Percentiles rank a stretch among this genome's conserved stretches.
Evolutionary conservation across 768 basidiomycete species (phyloP).

Genomic region (Macrocybe gigantea): DNA sequence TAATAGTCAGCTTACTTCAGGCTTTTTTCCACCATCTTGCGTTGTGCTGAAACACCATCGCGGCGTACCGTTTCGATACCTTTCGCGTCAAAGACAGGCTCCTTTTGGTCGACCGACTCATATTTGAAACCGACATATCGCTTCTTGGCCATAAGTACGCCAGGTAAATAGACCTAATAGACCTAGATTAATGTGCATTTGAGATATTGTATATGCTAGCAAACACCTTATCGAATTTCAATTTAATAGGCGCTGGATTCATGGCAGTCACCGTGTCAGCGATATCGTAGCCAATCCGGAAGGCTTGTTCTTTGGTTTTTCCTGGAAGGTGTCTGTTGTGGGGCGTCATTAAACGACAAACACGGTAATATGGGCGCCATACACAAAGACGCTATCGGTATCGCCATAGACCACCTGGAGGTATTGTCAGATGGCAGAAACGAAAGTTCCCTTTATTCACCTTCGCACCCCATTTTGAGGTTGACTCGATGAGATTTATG

Average conservation of each 20-base stretch:
- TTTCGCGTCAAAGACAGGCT: slow-evolving; percentile 89
- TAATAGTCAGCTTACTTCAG: slow-evolving; percentile 58
- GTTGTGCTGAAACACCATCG: slow-evolving; percentile 86
- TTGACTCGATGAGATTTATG: slow-evolving; percentile 69
- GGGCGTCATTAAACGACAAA: not conserved
- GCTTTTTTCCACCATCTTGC: slow-evolving; percentile 88
- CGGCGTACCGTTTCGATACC: slow-evolving; percentile 96
- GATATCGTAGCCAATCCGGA: slow-evolving; percentile 89
- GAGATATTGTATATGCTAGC: not conserved
- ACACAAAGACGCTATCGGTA: slow-evolving; percentile 92
- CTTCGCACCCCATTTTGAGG: slow-evolving; percentile 80
- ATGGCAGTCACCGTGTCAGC: slow-evolving; percentile 78
- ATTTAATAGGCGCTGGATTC: slow-evolving; percentile 89
- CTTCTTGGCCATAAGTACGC: slow-evolving; percentile 96
- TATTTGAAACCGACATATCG: slow-evolving; percentile 97
- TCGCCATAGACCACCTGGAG: slow-evolving; percentile 88
- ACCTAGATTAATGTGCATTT: not conserved
- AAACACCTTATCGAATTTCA: slow-evolving; percentile 94
- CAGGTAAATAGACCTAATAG: slow-evolving; percentile 87
- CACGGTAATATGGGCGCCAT: slow-evolving; percentile 6
- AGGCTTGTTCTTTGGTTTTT: slow-evolving; percentile 90
- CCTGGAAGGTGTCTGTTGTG: slow-evolving; percentile 67
- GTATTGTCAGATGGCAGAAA: not conserved
- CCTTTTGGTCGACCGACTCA: slow-evolving; percentile 72
- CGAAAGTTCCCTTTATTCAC: slow-evolving; percentile 13